Conservation (phyloP, 1,284 basidiomycete species). For the Cutaneotrichosporon daszewskae region DNA sequence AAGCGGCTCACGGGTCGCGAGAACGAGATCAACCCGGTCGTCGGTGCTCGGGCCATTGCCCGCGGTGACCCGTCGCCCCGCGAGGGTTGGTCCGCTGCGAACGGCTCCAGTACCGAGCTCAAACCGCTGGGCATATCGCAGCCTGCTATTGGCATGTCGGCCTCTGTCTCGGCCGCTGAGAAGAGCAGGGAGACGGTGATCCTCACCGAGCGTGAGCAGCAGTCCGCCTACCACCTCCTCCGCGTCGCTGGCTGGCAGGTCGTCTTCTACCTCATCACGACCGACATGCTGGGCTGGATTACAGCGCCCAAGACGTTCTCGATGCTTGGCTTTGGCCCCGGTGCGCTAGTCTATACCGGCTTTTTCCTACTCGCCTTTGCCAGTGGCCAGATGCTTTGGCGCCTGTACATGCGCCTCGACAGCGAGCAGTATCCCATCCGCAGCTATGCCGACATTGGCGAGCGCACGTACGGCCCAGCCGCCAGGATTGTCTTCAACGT, state of each 20-base stretch:
- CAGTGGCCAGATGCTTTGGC: constrained; percentile 17
- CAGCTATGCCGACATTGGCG: constrained; percentile 16
- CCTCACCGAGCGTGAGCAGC: not conserved
- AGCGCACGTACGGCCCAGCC: constrained; percentile 11
- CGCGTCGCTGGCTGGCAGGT: constrained; percentile 15
- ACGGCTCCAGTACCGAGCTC: no score
- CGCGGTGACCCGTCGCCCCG: no score
- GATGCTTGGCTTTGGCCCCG: constrained; percentile 25
- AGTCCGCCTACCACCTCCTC: constrained; percentile 8
- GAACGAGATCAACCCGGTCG: not conserved
- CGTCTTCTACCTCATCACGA: constrained; percentile 16
- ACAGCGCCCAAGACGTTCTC: constrained; percentile 35
- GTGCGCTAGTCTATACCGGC: constrained; percentile 19
- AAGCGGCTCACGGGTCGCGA: constrained; percentile 4
- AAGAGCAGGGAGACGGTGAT: not conserved
- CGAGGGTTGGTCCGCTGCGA: no score
- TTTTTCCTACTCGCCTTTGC: constrained; percentile 14
- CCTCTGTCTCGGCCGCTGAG: no score
- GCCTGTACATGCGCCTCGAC: constrained; percentile 16
- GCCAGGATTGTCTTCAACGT: constrained; percentile 10
- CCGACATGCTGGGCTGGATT: constrained; percentile 39
- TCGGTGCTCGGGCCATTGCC: no score
- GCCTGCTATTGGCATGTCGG: not conserved
- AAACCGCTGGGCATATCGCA: not conserved
- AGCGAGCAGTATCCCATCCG: constrained; percentile 14